phyloP scores from a whole-genome alignment of 305 asterid genomes.

The Fraxinus sp. region DNA sequence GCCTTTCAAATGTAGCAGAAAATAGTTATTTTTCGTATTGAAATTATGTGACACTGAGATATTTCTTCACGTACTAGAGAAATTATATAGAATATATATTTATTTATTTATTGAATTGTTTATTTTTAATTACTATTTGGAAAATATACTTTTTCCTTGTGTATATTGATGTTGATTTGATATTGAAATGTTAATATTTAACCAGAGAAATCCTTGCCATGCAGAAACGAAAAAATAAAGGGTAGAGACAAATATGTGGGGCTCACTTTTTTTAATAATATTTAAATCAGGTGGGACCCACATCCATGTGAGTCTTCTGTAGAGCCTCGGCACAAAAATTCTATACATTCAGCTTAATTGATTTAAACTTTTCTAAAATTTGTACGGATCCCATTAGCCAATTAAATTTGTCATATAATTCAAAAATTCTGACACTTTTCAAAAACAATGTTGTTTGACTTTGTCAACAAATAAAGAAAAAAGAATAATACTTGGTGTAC shows the following conservation, averaged over 20 bases:
- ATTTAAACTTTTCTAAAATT: too few species aligned
- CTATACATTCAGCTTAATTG: too few species aligned
- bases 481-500: too few species aligned
- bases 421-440: background rate
- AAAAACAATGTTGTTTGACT: background rate
- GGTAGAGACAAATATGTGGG: too few species aligned
- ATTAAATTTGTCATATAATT: too few species aligned
- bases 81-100: background rate
- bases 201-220: too few species aligned
- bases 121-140: background rate
- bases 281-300: too few species aligned
- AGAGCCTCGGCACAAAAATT: too few species aligned
- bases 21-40: background rate
- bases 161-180: background rate
- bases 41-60: background rate
- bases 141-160: background rate
- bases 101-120: background rate
- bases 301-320: too few species aligned
- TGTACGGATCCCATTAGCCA: too few species aligned
- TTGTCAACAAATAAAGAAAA: background rate
- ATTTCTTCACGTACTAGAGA: background rate
- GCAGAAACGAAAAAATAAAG: too few species aligned
- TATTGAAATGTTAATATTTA: background rate
- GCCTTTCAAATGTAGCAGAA: constrained; percentile 1
- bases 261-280: too few species aligned